A percentile compares a stretch with the other conserved stretches of the same genome.
phyloP scores from a whole-genome alignment of 306 rosid genomes.

The Elaeagnus macrophylla region DNA sequence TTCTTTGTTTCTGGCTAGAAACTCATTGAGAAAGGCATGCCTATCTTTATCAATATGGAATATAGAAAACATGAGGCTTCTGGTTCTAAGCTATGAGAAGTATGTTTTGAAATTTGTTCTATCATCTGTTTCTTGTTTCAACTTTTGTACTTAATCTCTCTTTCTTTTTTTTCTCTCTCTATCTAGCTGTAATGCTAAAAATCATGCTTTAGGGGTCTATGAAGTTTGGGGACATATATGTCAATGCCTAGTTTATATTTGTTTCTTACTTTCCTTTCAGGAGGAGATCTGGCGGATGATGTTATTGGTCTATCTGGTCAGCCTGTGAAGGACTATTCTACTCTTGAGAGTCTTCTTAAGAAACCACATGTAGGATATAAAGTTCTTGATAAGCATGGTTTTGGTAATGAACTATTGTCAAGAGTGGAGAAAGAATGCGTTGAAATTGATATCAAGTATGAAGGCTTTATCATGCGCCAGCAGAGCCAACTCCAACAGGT shows the following conservation, averaged over 20 bases:
- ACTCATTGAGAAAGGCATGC: not conserved
- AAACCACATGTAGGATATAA: constrained; percentile 81
- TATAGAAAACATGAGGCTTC: not conserved
- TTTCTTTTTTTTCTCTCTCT: too few relatives aligned
- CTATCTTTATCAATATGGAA: not conserved
- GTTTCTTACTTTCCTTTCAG: constrained; percentile 28
- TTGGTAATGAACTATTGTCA: constrained; percentile 52
- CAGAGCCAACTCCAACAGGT: constrained; percentile 92
- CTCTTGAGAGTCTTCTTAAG: constrained; percentile 93
- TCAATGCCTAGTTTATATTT: not conserved
- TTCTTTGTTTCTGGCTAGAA: not conserved
- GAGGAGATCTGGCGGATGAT: constrained; percentile 77
- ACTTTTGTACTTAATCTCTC: not conserved
- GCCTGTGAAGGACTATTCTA: constrained; percentile 72
- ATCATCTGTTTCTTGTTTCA: not conserved
- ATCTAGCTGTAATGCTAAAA: too few relatives aligned
- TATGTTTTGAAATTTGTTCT: not conserved
- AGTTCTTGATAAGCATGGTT: constrained; percentile 77
- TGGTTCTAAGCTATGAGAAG: not conserved
- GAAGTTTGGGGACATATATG: not conserved
- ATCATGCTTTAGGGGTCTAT: not conserved
- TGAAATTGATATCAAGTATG: constrained; percentile 89
- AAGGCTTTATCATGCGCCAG: constrained; percentile 90
- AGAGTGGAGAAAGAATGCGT: constrained; percentile 80
- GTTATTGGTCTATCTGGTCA: constrained; percentile 58